phyloP scores from a whole-genome alignment of 129 eudicot genomes.

The Solidago caesia region DNA sequence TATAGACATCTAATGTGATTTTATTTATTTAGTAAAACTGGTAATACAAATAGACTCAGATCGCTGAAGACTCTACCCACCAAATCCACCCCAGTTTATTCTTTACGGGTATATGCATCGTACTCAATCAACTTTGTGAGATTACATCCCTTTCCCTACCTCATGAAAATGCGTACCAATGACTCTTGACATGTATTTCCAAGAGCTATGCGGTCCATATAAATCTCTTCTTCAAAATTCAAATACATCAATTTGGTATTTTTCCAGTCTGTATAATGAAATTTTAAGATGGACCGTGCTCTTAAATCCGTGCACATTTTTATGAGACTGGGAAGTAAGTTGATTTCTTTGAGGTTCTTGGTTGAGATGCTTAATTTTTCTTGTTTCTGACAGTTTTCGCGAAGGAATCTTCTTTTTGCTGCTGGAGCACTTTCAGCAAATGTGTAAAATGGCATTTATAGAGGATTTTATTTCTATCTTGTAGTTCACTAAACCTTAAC shows the following conservation, averaged over 20 bases:
- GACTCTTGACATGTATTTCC: not conserved
- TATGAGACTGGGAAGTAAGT: not conserved
- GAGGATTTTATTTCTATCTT: constrained; percentile 13
- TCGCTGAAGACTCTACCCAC: constrained; percentile 90
- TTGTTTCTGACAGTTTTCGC: constrained; percentile 59
- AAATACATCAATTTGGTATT: no score
- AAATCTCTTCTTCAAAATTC: not conserved
- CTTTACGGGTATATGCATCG: constrained; percentile 54
- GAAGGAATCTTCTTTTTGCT: constrained; percentile 92
- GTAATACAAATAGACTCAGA: constrained; percentile 77
- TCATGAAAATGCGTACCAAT: not conserved
- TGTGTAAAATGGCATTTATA: constrained; percentile 22
- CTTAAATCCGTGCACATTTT: not conserved
- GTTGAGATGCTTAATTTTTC: not conserved
- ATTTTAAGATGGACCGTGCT: not conserved
- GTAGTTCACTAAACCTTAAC: constrained; percentile 1
- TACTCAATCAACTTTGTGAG: not conserved
- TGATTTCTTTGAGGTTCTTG: not conserved
- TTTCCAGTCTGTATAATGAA: no score
- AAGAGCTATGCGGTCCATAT: not conserved
- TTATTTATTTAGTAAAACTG: constrained; percentile 52
- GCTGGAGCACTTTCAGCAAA: constrained; percentile 78
- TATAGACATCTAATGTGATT: not conserved
- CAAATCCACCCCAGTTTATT: constrained; percentile 90
- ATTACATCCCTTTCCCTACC: not conserved